phyloP scores from a whole-genome alignment of 768 basidiomycete genomes.

The Termitomyces sp. region DNA sequence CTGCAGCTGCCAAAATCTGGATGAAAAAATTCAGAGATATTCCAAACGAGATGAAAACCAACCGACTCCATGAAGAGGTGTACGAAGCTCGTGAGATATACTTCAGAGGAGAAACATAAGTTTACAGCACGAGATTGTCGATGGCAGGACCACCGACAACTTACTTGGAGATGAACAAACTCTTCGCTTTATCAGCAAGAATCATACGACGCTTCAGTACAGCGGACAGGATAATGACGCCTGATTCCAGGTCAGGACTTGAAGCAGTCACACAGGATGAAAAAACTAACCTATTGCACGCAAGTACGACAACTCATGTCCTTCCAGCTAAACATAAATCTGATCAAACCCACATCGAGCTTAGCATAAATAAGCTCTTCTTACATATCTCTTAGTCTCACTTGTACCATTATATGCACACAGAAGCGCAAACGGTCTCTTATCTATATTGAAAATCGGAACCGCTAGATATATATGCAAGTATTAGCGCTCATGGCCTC shows the following conservation, averaged over 20 bases:
- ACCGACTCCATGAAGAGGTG: slow-evolving; percentile 84
- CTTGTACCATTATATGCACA: slow-evolving; percentile 88
- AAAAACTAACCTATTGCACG: slow-evolving; percentile 69
- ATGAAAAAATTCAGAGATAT: slow-evolving; percentile 1
- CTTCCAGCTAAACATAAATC: slow-evolving; percentile 55
- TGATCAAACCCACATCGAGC: slow-evolving; percentile 1
- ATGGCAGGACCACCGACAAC: slow-evolving; percentile 14
- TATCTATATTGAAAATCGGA: slow-evolving; percentile 90
- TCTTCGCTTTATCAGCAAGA: slow-evolving; percentile 91
- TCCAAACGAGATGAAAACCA: not conserved
- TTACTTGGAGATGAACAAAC: slow-evolving; percentile 87
- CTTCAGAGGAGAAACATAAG: slow-evolving; percentile 28
- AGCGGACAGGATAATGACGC: slow-evolving; percentile 90
- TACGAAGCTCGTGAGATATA: slow-evolving; percentile 88
- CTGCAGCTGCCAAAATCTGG: slow-evolving; percentile 86
- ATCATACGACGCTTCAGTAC: slow-evolving; percentile 91
- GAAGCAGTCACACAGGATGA: not conserved
- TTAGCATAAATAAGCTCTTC: not conserved
- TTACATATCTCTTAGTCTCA: slow-evolving; percentile 74
- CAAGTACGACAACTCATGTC: slow-evolving; percentile 86
- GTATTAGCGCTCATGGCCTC: not conserved
- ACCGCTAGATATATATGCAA: slow-evolving; percentile 48
- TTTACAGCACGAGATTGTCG: not conserved
- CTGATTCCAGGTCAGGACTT: slow-evolving; percentile 23
- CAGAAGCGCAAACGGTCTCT: slow-evolving; percentile 84